Evolutionary conservation across 768 basidiomycete species (phyloP), one percentile per base, ranked within the genome.

Genomic region (Pleurotus tuber-regium): DNA sequence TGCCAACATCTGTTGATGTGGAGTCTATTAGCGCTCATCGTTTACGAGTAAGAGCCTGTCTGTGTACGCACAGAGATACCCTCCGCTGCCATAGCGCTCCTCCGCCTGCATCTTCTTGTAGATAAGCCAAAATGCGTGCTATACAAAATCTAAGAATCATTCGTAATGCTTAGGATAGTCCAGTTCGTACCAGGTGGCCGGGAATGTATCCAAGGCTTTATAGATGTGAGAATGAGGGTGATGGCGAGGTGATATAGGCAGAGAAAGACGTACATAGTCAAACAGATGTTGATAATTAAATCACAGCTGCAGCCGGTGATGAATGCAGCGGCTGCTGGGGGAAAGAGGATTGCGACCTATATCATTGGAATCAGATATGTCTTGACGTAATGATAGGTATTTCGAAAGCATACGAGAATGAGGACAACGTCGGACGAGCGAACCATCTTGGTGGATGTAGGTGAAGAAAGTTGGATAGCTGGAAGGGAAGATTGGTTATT

Each of bases 21-120:
- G 10, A n/a, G 6, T 11, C 2, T 10, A 11, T 46, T 11, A 43
- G n/a, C 35, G 2, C 29, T 5, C 25, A 21, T 3, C 2, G n/a
- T n/a, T n/a, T n/a, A n/a, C n/a, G n/a, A n/a, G n/a, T n/a, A n/a
- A n/a, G n/a, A n/a, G n/a, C n/a, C n/a, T n/a, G n/a, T n/a, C n/a
- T n/a, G n/a, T n/a, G n/a, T 7, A 77, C 90, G 62, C 61, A 91
- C 90, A 93, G 46, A 75, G 66, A 72, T 83, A 93, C 26, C 86
- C 86, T 16, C 88, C 89, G 4, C 63, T 68, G 10, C 92, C 92
- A 61, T 89, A 95, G 35, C 74, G 77, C 60, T 91, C 89, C 60
- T 91, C 88, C 0, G 91, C 92, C 59, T 89, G 77, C 78, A 92
- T 92, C 78, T 87, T 88, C 78, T 78, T 86, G 72, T 92, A 92